Conservation (phyloP, 352 stramenopile genomes). For the Phytophthora europaea region DNA sequence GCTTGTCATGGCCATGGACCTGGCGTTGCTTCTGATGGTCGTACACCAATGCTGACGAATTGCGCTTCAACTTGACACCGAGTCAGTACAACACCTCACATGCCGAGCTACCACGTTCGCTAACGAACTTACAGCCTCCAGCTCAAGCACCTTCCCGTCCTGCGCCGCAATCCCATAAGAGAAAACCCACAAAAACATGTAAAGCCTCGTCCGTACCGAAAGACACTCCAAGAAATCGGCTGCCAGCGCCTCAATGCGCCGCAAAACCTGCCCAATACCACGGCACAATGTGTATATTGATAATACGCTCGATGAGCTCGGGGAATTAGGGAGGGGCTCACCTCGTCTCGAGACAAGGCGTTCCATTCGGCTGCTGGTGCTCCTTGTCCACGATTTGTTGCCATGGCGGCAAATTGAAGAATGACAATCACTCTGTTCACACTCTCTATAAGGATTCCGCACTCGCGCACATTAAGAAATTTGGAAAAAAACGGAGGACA, state of each 20-base stretch:
- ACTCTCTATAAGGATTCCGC: slow-evolving; percentile 27
- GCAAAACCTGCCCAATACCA: slow-evolving; percentile 52
- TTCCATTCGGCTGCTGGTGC: slow-evolving; percentile 13
- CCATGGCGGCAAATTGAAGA: slow-evolving; percentile 31
- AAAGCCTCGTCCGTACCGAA: slow-evolving; percentile 35
- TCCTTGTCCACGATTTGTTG: slow-evolving; percentile 9
- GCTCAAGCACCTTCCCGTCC: slow-evolving; percentile 56
- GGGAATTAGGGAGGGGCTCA: slow-evolving; percentile 10
- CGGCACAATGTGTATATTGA: neutral
- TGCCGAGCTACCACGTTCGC: neutral
- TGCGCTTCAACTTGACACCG: slow-evolving; percentile 63
- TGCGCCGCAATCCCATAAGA: slow-evolving; percentile 19
- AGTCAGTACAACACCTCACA: slow-evolving; percentile 4
- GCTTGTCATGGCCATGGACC: slow-evolving; percentile 65
- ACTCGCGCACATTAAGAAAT: slow-evolving; percentile 18
- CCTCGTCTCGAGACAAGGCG: slow-evolving; percentile 54
- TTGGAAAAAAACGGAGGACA: slow-evolving; percentile 16
- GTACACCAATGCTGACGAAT: slow-evolving; percentile 64
- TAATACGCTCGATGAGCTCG: neutral
- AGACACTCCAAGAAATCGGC: slow-evolving; percentile 67
- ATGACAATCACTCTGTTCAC: slow-evolving; percentile 47
- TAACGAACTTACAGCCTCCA: slow-evolving; percentile 60
- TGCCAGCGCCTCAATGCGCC: slow-evolving; percentile 65
- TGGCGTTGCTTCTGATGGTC: slow-evolving; percentile 63
- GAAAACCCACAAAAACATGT: neutral